A percentile compares a stretch with the other conserved stretches of the same genome.
Conservation (phyloP, 768 basidiomycete species). For the Lactarius sp. region DNA sequence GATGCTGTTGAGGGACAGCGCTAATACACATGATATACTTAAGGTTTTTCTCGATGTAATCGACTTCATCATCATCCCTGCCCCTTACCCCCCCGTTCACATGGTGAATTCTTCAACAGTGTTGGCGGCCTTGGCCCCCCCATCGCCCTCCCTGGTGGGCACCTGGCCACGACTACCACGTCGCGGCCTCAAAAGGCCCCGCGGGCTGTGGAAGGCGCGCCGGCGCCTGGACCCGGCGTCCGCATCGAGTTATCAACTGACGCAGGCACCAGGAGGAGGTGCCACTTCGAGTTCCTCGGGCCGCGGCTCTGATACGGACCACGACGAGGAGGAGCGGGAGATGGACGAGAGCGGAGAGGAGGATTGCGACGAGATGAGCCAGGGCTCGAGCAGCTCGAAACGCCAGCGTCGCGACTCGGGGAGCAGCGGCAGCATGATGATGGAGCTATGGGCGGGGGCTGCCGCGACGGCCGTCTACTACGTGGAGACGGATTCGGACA, state of each 20-base stretch:
- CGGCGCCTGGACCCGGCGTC: constrained; percentile 8
- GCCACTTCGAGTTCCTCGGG: neutral
- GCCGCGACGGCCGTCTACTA: neutral
- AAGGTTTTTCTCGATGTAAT: constrained; percentile 19
- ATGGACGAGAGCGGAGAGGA: constrained; percentile 6
- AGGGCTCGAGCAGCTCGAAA: constrained; percentile 27
- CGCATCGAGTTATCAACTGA: neutral
- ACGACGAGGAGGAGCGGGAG: constrained; percentile 7
- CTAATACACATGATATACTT: constrained; percentile 18
- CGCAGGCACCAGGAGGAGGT: neutral
- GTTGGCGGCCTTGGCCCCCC: constrained; percentile 1
- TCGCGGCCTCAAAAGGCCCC: constrained; percentile 18
- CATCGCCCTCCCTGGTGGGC: constrained; percentile 1
- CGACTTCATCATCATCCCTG: constrained; percentile 11
- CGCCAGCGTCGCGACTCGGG: constrained; percentile 30
- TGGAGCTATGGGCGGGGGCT: constrained; percentile 5
- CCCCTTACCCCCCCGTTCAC: neutral
- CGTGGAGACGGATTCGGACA: constrained; percentile 6
- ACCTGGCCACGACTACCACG: constrained; percentile 17
- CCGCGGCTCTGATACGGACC: constrained; percentile 14
- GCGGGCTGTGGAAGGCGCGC: constrained; percentile 21
- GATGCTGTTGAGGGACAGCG: neutral
- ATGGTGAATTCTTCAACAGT: constrained; percentile 16
- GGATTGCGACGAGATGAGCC: constrained; percentile 26
- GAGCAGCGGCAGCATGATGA: constrained; percentile 23